Evolutionary conservation across 2,329 filamentous ascomycete species (phyloP).

Genomic region (Fusarium abutilonis): DNA sequence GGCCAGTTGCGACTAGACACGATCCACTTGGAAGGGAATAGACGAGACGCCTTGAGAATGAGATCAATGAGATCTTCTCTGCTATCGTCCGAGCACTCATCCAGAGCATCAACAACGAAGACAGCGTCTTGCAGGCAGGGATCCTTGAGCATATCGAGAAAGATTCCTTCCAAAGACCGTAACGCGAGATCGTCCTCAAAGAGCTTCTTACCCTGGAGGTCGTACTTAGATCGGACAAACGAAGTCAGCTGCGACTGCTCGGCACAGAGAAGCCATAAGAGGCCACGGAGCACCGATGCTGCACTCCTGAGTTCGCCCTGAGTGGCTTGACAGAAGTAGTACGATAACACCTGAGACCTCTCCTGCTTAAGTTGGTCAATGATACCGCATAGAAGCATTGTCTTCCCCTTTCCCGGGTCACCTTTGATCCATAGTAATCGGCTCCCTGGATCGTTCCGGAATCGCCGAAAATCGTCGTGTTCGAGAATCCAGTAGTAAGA

Average conservation of each 20-base stretch:
- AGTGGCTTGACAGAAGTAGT: constrained; percentile 58
- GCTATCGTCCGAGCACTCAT: constrained; percentile 54
- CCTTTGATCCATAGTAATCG: constrained; percentile 53
- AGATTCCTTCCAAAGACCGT: constrained; percentile 46
- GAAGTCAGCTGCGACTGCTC: constrained; percentile 50
- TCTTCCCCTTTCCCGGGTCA: constrained; percentile 56
- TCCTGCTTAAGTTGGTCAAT: constrained; percentile 48
- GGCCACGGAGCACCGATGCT: constrained; percentile 53
- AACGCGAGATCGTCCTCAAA: constrained; percentile 55
- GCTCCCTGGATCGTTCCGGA: constrained; percentile 8
- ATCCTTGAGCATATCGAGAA: constrained; percentile 54
- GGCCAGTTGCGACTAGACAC: constrained; percentile 53
- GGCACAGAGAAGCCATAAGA: constrained; percentile 54
- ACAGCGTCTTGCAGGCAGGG: constrained; percentile 43
- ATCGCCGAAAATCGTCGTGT: constrained; percentile 34
- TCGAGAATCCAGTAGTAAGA: constrained; percentile 52
- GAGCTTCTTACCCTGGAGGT: constrained; percentile 43
- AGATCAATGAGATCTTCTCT: constrained; percentile 53
- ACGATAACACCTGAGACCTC: constrained; percentile 36
- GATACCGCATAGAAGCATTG: constrained; percentile 54
- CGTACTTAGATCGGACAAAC: constrained; percentile 48
- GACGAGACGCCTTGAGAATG: constrained; percentile 45
- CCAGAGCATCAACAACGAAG: constrained; percentile 59
- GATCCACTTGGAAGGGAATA: constrained; percentile 51
- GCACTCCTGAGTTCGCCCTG: constrained; percentile 53